A percentile compares a stretch with the other conserved stretches of the same genome.
Conservation (phyloP, 2,329 filamentous ascomycete species). For the Venturia effusa region DNA sequence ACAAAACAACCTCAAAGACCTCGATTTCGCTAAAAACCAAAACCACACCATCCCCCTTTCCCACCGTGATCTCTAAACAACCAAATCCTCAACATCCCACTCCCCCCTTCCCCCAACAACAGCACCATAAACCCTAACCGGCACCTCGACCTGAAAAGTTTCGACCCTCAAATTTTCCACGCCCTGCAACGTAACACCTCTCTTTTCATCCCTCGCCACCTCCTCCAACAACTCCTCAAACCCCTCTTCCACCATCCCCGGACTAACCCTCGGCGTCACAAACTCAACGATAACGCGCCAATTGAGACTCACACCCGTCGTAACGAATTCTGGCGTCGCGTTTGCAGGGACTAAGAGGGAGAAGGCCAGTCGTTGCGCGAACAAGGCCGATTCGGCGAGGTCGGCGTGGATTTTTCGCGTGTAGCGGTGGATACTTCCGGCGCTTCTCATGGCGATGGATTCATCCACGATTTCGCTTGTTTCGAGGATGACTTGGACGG, state of each 20-base stretch:
- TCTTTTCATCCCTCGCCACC: conserved; percentile 63
- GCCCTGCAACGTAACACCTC: conserved; percentile 62
- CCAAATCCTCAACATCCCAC: conserved; percentile 17
- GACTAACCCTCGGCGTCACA: conserved; percentile 56
- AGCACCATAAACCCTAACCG: conserved; percentile 65
- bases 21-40: too few species aligned
- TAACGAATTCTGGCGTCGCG: conserved; percentile 86
- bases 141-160: conserved; percentile 83
- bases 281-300: conserved; percentile 92
- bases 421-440: conserved; percentile 74
- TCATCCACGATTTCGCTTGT: conserved; percentile 75
- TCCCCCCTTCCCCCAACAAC: conserved; percentile 29
- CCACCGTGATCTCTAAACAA: too few species aligned
- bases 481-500: conserved; percentile 74
- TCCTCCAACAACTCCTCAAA: conserved; percentile 56
- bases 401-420: conserved; percentile 73
- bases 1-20: too few species aligned
- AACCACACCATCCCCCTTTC: too few species aligned
- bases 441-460: conserved; percentile 70
- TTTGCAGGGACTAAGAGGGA: conserved; percentile 69
- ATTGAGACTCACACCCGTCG: conserved; percentile 73
- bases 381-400: conserved; percentile 73
- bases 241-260: conserved; percentile 16
- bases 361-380: conserved; percentile 68
- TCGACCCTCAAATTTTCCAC: conserved; percentile 71